Percentiles rank a stretch among this genome's conserved stretches.
Conservation (phyloP, 768 basidiomycete species). For the Phaeotremella skinneri region DNA sequence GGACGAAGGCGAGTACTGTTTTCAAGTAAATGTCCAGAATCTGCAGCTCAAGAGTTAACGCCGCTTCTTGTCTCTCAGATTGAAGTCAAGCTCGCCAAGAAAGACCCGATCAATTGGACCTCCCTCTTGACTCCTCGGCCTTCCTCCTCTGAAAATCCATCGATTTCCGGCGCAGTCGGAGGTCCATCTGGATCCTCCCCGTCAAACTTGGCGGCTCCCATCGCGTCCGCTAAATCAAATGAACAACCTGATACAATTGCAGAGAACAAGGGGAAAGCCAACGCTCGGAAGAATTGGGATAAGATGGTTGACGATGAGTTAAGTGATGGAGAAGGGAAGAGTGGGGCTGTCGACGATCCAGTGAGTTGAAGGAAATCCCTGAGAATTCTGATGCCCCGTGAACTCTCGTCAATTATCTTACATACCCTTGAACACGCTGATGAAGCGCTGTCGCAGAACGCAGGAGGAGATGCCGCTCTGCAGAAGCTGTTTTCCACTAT, state of each 20-base stretch:
- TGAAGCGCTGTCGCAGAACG: slow-evolving; percentile 61
- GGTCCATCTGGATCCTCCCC: slow-evolving; percentile 4
- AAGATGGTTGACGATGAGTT: slow-evolving; percentile 68
- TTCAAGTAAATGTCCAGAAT: background rate
- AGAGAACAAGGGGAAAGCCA: slow-evolving; percentile 50
- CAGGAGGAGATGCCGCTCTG: slow-evolving; percentile 79
- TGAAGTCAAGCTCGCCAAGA: slow-evolving; percentile 75
- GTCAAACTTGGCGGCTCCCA: slow-evolving; percentile 45
- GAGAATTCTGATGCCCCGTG: background rate
- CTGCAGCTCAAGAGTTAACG: no score
- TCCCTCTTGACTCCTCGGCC: slow-evolving; percentile 13
- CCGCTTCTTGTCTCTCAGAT: no score
- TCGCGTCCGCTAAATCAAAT: slow-evolving; percentile 1
- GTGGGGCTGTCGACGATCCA: slow-evolving; percentile 22
- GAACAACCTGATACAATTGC: slow-evolving; percentile 37
- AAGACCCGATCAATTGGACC: slow-evolving; percentile 65
- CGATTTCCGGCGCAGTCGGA: slow-evolving; percentile 6
- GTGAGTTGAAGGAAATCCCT: slow-evolving; percentile 12
- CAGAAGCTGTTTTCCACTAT: slow-evolving; percentile 80
- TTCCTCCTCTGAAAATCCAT: slow-evolving; percentile 1
- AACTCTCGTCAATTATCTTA: background rate
- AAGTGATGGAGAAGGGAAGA: slow-evolving; percentile 65
- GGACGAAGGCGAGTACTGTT: slow-evolving; percentile 61
- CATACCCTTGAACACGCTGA: background rate
- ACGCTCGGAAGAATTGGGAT: slow-evolving; percentile 83